Base-by-base conservation (phyloP, 1,284 basidiomycete genomes). In the Microbotryum scabiosae region DNA sequence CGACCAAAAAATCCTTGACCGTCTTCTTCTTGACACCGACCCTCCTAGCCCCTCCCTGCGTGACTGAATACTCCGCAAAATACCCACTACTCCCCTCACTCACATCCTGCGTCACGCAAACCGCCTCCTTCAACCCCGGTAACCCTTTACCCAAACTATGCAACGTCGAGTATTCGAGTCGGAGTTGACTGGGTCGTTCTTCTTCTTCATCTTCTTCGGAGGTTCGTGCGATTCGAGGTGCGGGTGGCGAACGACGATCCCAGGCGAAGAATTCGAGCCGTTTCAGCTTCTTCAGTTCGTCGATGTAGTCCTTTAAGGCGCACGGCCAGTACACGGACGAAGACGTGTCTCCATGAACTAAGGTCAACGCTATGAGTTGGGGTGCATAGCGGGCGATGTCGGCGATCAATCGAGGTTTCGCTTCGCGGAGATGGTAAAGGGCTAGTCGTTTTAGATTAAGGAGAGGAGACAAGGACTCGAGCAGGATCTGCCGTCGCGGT, bases 341-440 rank as follows among this genome's bases (percentile, higher is more conserved):
- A 10, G 51, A 44, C 6, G 53, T 51, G 32, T 66, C 57, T 1
- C 59, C 64, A 1, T 12, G 46, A 1, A 67, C 57, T 23, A 67
- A 41, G 23, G 61, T 63, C 21, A 67, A 26, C 4, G 60, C 61
- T 32, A n/a, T 20, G 32, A 67, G 20, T 8, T 54, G 18, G 0
- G 61, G 63, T 8, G 41, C 32, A 4, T 46, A 54, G 3, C 3
- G 14, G 9, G 48, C 52, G 8, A 67, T 54, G 18, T 66, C 62
- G 48, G 58, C 43, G 48, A 65, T 48, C 30, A 68, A 41, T 1
- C 55, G 30, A 1, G 64, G 60, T 18, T 48, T 64, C 18, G 62
- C 56, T 2, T 56, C 45, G 21, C 41, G 51, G 12, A 59, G 49
- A 48, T 67, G 69, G 60, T 67, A 68, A 26, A 68, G 55, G 14